Conservation (phyloP, 2,329 filamentous ascomycete species). For the Fusarium bactridioides region DNA sequence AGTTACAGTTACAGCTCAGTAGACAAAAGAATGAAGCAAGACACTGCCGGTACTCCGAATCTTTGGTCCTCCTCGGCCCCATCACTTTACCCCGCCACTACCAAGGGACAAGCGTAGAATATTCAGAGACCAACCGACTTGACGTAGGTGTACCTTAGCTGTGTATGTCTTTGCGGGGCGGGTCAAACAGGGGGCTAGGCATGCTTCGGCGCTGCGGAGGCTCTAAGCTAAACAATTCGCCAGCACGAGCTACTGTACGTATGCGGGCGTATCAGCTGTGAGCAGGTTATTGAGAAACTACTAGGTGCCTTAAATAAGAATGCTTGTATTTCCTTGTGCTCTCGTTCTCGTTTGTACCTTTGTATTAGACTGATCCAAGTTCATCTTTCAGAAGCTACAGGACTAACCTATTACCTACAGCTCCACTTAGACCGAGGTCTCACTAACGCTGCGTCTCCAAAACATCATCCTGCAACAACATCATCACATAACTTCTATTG, state of each 20-base stretch:
- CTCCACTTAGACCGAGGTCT: slow-evolving; percentile 27
- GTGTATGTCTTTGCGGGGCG: slow-evolving; percentile 14
- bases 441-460: background rate
- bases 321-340: slow-evolving; percentile 5
- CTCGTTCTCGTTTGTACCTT: background rate
- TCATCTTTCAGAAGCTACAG: background rate
- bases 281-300: slow-evolving; percentile 12
- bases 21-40: background rate
- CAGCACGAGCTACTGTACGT: slow-evolving; percentile 14
- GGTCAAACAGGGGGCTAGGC: slow-evolving; percentile 4
- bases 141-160: background rate
- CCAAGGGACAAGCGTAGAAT: slow-evolving; percentile 8
- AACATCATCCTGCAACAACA: background rate
- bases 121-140: background rate
- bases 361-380: background rate
- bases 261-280: slow-evolving; percentile 7
- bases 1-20: background rate
- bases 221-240: slow-evolving; percentile 6
- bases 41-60: slow-evolving; percentile 20
- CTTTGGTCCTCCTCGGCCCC: slow-evolving; percentile 6
- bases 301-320: slow-evolving; percentile 13
- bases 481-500: background rate
- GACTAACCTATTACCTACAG: background rate
- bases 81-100: slow-evolving; percentile 36
- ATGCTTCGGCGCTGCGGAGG: slow-evolving; percentile 37